Evolutionary conservation across 1,284 basidiomycete genomes (phyloP).

Genomic region (Trichosporon ovoides): DNA sequence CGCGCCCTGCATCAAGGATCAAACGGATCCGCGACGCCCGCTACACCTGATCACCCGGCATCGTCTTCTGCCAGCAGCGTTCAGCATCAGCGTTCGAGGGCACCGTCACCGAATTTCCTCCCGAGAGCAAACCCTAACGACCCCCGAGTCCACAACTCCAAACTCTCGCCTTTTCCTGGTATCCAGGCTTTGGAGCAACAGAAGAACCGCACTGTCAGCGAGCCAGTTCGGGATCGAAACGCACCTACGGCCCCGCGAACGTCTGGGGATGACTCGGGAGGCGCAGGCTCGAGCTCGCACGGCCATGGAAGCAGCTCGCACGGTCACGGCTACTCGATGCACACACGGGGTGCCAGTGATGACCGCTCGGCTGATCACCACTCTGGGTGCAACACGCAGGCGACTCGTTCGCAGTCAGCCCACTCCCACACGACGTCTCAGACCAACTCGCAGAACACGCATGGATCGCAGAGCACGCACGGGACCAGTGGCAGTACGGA

Average conservation of each 20-base stretch:
- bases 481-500: background rate
- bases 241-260: background rate
- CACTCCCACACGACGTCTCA: background rate
- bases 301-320: constrained; percentile 1
- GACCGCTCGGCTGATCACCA: constrained; percentile 6
- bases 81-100: constrained; percentile 36
- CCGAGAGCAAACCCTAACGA: constrained; percentile 55
- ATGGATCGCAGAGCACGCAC: constrained; percentile 2
- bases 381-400: background rate
- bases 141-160: constrained; percentile 58
- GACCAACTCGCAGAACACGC: background rate
- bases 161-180: constrained; percentile 83
- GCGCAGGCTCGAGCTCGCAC: constrained; percentile 3
- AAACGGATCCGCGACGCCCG: constrained; percentile 29
- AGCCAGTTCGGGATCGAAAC: constrained; percentile 1
- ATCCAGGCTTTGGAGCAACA: constrained; percentile 61
- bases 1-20: constrained; percentile 9
- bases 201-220: constrained; percentile 8
- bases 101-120: constrained; percentile 52
- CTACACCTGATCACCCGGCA: constrained; percentile 1
- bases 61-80: constrained; percentile 25
- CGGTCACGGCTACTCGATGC: background rate
- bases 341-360: background rate
- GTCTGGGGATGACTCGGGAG: background rate
- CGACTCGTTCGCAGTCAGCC: too few relatives aligned